phyloP scores from a whole-genome alignment of 225 moss, liverwort and hornwort genomes.

The Bryum argenteum region DNA sequence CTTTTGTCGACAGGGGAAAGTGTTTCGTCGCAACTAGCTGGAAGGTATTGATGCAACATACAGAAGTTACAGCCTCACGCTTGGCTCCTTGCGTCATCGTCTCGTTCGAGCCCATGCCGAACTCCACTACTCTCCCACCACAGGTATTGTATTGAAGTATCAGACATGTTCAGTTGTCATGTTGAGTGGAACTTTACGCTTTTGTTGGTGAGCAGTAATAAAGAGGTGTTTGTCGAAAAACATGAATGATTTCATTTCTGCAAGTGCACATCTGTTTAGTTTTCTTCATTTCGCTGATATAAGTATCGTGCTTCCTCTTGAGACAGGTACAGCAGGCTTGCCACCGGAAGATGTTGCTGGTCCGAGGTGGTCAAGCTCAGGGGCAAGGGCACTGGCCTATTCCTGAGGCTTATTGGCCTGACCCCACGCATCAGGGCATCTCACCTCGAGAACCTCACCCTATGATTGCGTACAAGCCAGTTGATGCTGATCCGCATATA shows the following conservation, averaged over 20 bases:
- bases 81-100: constrained; percentile 95
- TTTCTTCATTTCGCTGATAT: constrained; percentile 4
- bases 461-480: constrained; percentile 89
- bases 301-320: constrained; percentile 9
- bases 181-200: not conserved
- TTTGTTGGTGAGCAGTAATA: constrained; percentile 1
- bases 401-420: constrained; percentile 97
- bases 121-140: constrained; percentile 70
- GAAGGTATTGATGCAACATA: constrained; percentile 99
- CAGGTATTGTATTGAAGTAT: constrained; percentile 48
- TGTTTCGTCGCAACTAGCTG: constrained; percentile 98
- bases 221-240: not conserved
- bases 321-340: constrained; percentile 87
- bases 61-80: constrained; percentile 86
- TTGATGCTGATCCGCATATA: constrained; percentile 90
- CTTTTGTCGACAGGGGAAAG: constrained; percentile 66
- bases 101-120: constrained; percentile 93
- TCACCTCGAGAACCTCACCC: constrained; percentile 91
- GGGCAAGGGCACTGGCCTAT: constrained; percentile 99
- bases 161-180: constrained; percentile 9
- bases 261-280: not conserved
- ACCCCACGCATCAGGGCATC: constrained; percentile 74
- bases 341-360: constrained; percentile 87
- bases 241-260: not conserved
- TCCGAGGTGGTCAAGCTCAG: constrained; percentile 82